Evolutionary conservation across 495 filamentous ascomycete species (phyloP).

Genomic region (Lepidopterella palustris): DNA sequence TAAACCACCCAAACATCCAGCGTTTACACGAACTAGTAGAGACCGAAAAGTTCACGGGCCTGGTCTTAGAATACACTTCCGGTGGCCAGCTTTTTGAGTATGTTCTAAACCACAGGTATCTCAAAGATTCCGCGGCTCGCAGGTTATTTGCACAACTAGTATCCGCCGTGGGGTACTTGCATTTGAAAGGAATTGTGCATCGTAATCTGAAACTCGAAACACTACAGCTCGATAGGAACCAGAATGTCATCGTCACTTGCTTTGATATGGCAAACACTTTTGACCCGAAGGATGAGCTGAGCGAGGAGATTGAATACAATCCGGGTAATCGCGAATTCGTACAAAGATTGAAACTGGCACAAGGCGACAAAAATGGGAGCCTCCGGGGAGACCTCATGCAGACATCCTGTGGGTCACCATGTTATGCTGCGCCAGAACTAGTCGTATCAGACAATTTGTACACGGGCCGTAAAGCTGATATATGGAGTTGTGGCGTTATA

Average conservation of each 20-base stretch:
- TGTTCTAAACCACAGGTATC: constrained; percentile 89
- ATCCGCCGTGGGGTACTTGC: constrained; percentile 93
- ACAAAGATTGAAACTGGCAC: constrained; percentile 67
- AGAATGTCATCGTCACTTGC: constrained; percentile 98
- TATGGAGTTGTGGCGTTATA: constrained; percentile 99
- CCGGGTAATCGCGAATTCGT: constrained; percentile 78
- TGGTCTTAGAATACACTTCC: constrained; percentile 96
- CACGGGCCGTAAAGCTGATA: constrained; percentile 94
- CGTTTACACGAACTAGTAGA: constrained; percentile 96
- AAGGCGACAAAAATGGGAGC: constrained; percentile 47
- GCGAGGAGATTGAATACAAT: constrained; percentile 82
- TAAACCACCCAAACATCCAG: constrained; percentile 92
- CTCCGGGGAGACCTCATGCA: constrained; percentile 70
- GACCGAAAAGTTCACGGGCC: constrained; percentile 91
- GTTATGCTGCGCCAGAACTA: constrained; percentile 93
- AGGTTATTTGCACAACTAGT: constrained; percentile 91
- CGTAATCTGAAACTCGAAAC: constrained; percentile 97
- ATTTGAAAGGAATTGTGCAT: constrained; percentile 98
- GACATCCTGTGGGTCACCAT: constrained; percentile 79
- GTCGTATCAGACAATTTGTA: constrained; percentile 99
- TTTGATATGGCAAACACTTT: constrained; percentile 99
- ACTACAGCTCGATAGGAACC: constrained; percentile 84
- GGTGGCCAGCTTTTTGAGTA: constrained; percentile 97
- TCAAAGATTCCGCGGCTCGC: constrained; percentile 86
- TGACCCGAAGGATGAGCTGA: constrained; percentile 77